Evolutionary conservation across 495 filamentous ascomycete species (phyloP), one percentile per base, ranked within the genome.

Genomic region (Hypomontagnella submonticulosa): DNA sequence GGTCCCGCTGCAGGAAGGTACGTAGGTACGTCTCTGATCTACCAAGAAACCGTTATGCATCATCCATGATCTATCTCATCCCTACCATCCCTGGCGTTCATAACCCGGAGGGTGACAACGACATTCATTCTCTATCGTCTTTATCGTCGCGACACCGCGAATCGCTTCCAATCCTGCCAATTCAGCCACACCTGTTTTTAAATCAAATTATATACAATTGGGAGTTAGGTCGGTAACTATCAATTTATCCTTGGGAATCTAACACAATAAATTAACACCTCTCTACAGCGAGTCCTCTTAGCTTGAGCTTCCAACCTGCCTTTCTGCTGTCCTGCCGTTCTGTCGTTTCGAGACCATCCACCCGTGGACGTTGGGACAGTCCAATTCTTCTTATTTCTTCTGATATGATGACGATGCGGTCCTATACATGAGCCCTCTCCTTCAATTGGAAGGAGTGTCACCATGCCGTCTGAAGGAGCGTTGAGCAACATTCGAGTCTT

Each of bases 401-500:
- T 47, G 16, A 57, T 53, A 61, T 53, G 48, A 63, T 44, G 42
- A 64, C 42, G 41, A 69, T 71, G 57, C 55, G 41, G 57, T 49
- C 55, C 64, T 44, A 49, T 63, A 64, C 53, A 74, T 74, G 69
- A 74, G 50, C 51, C 34, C 52, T 70, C 71, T 68, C 71, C 71
- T 74, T 67, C 66, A 56, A 58, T 49, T 66, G 66, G 66, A 70
- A 73, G 72, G 72, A 75, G 70, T 67, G 59, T 55, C 71, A 74
- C 51, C 63, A 78, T 79, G 78, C 71, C 79, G 70, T 70, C 77
- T 71, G 77, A 84, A 67, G 73, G 70, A 68, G 65, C 56, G 62
- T 53, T 70, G 61, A 82, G 78, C 68, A 89, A 96, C 80, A 93
- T 99, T 71, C 89, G 92, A 70, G 94, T 97, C 75, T 98, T 93